These are phyloP conservation scores for Fusarium oligoseptatum DNA, from an alignment of 2,329 filamentous ascomycete species.

Conservation along the genomic window DNA sequence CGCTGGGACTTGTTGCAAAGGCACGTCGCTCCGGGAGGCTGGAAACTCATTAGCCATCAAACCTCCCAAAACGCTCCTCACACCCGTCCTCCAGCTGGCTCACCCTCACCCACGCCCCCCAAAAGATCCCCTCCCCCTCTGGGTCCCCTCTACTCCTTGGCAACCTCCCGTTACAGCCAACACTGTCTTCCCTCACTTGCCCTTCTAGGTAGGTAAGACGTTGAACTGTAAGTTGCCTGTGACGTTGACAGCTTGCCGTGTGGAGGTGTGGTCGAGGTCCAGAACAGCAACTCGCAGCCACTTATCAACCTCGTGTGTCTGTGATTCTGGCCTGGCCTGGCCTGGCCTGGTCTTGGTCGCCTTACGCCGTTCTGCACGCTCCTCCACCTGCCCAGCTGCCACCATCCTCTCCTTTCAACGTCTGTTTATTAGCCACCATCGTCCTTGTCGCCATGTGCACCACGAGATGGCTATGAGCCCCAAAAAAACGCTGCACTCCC, in stretches of 20 bases:
- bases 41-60: constrained; percentile 28
- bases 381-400: constrained; percentile 2
- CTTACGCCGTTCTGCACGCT: neutral
- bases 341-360: neutral
- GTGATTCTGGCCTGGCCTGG: constrained; percentile 5
- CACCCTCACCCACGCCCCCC: too few species aligned
- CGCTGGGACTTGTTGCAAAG: constrained; percentile 35
- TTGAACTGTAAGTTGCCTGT: constrained; percentile 22
- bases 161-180: constrained; percentile 23
- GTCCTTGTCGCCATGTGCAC: constrained; percentile 27
- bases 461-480: constrained; percentile 13
- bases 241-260: constrained; percentile 28
- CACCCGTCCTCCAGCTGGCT: constrained; percentile 4
- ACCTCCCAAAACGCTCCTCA: constrained; percentile 24
- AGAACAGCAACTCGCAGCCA: constrained; percentile 8
- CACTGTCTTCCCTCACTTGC: constrained; percentile 11
- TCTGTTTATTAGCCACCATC: constrained; percentile 20
- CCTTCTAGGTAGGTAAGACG: constrained; percentile 24
- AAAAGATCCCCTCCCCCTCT: constrained; percentile 26
- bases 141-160: constrained; percentile 13
- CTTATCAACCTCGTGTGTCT: neutral
- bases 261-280: constrained; percentile 2
- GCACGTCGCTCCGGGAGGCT: constrained; percentile 35
- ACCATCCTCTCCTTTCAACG: constrained; percentile 15
- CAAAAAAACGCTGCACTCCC: constrained; percentile 24